Percentiles rank a stretch among this genome's conserved stretches.
Evolutionary conservation across 139 green algal genomes (phyloP).

Genomic region (Haematococcus lacustris): DNA sequence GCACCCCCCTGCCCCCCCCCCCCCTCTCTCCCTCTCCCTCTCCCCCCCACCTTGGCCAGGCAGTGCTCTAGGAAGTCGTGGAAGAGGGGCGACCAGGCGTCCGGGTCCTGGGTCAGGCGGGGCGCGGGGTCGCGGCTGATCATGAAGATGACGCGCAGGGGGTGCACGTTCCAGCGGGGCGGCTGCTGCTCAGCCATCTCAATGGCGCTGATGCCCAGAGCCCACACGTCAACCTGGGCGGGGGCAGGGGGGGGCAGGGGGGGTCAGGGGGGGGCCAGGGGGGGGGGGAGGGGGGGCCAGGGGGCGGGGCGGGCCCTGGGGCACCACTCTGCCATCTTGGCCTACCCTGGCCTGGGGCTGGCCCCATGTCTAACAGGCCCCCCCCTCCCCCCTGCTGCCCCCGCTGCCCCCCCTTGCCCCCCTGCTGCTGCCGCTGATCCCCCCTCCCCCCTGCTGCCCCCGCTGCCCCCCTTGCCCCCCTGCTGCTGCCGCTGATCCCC

Average conservation of each 20-base stretch:
- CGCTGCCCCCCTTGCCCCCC: background rate
- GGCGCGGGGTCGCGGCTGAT: conserved; percentile 76
- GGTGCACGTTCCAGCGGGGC: conserved; percentile 76
- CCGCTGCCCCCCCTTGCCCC: background rate
- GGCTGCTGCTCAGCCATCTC: conserved; percentile 86
- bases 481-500: no score
- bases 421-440: background rate
- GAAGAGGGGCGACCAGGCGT: conserved; percentile 68
- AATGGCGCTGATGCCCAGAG: conserved; percentile 79
- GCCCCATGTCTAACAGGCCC: no score
- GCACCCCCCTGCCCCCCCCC: background rate
- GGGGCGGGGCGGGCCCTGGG: no score
- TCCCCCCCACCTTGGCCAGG: conserved; percentile 65
- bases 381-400: background rate
- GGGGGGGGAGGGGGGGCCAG: no score
- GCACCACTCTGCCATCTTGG: no score
- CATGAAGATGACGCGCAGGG: conserved; percentile 90
- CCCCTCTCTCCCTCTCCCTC: background rate
- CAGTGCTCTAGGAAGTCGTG: conserved; percentile 79
- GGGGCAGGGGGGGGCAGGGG: no score
- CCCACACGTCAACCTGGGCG: conserved; percentile 85
- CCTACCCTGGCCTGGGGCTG: no score
- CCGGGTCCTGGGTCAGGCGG: conserved; percentile 44
- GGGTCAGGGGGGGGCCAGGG: no score
- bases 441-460: background rate